Evolutionary conservation across 2,329 filamentous ascomycete genomes (phyloP), one percentile per base, ranked within the genome.

Genomic region (Cordyceps militaris): DNA sequence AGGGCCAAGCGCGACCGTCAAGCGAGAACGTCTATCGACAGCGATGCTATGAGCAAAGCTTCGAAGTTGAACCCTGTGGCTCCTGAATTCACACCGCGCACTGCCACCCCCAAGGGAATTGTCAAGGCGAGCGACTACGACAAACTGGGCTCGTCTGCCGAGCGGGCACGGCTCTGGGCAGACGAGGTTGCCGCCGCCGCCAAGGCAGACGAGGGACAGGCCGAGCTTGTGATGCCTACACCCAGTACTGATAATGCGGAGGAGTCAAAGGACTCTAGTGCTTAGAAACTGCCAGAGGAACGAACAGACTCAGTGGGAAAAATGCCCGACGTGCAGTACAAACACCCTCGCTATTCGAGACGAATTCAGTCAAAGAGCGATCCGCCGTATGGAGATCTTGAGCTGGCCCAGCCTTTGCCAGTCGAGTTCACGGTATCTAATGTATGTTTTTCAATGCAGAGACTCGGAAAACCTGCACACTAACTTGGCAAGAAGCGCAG

Each of bases 41-140:
- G 55, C 21, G 55, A 57, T 38, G 46, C 55, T 21, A 6, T 55
- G 38, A 60, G 54, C 48, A 48, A 47, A 16, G 47, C 38, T 19
- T 60, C 74, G 60, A 79, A 73, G 65, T 70, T 83, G 63, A 83
- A 84, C 68, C 81, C 81, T 32, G 71, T 76, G 63, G 81, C 81
- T 28, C 75, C 78, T 46, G 76, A 77, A 55, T 84, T 84, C 60
- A 83, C 79, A 1, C 80, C 81, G 49, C 74, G 74, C 11, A 42
- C 49, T 8, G 11, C 32, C 6, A 34, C 51, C 9, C 34, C 51
- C 4, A 55, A 51, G 19, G 30, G 6, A 16, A 16, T 50, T 30
- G 13, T 34, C 14, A 32, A 53, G 21, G 54, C 58, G n/a, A 32
- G 21, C 54, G 26, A 53, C 19, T 47, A 42, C 9, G 50, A 58